Evolutionary conservation across 2,329 filamentous ascomycete species (phyloP), one percentile per base, ranked within the genome.

Genomic region (Colletotrichum salicis): DNA sequence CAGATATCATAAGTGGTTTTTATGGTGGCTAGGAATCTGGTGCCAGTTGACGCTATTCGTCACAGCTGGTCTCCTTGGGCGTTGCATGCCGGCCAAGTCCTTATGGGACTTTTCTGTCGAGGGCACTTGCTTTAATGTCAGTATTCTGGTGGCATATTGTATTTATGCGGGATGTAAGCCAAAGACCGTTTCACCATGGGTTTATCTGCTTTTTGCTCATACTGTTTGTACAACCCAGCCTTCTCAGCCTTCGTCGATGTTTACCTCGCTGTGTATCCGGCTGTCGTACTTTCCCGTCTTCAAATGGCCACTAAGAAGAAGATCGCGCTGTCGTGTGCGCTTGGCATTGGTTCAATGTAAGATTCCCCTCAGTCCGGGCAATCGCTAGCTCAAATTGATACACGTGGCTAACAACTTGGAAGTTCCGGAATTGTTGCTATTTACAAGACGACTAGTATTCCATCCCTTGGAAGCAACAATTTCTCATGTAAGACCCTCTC

Each of bases 201-300:
- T 4, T 27, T 27, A 4, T 27, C 27, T 27, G 27, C 27, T 27
- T 27, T 27, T 27, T 27, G 4, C 27, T 27, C 27, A 27, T 27
- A 27, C 27, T 27, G 27, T 6, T 33, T 33, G 4, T 13, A 6
- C 37, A 5, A 13, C 13, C 29, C 55, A 82, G 81, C 75, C 0
- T 75, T 81, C 15, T 83, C 81, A 15, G 81, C 78, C 1, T 75
- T 80, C 13, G 78, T 81, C 11, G 83, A 85, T 69, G 75, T 85
- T 0, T 85, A 85, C 60, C 78, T 85, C 7, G 83, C 84, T 13
- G 72, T 84, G 0, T 85, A 85, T 33, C 83, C 84, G 0, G 79
- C 80, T 1, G 55, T 82, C 1, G 78, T 85, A 0, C 76, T 86
- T 0, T 81, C 73, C 52, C 74, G 75, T 3, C 76, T 85, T 7